Conservation (phyloP, 306 rosid species). For the Geum urbanum region DNA sequence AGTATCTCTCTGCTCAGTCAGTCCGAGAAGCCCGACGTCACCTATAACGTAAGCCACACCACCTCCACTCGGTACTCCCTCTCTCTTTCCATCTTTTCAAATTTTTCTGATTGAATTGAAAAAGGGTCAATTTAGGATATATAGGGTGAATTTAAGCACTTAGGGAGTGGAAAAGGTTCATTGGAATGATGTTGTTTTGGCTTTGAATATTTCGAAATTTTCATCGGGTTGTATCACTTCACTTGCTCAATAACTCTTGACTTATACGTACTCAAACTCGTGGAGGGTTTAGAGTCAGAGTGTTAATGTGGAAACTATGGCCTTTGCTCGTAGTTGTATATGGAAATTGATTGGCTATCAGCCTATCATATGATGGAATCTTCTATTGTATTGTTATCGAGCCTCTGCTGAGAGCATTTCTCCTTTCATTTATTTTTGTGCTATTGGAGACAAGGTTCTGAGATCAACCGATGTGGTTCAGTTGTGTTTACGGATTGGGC, state of each 20-base stretch:
- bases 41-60: constrained; percentile 58
- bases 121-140: background rate
- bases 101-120: too few species aligned
- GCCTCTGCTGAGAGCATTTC: background rate
- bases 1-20: constrained; percentile 94
- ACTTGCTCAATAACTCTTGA: too few species aligned
- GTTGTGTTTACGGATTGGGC: background rate
- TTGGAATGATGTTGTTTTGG: background rate
- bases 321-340: too few species aligned
- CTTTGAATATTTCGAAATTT: background rate
- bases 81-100: too few species aligned
- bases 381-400: background rate
- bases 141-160: background rate
- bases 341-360: too few species aligned
- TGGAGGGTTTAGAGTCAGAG: too few species aligned
- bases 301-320: too few species aligned
- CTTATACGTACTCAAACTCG: too few species aligned
- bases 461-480: too few species aligned
- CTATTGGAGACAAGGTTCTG: background rate
- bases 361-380: background rate
- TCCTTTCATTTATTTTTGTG: background rate
- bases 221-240: too few species aligned
- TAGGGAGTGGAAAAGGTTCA: background rate
- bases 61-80: too few species aligned
- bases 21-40: constrained; percentile 97